Conservation (phyloP, 805 yeast species). For the Candida fluviatilis region DNA sequence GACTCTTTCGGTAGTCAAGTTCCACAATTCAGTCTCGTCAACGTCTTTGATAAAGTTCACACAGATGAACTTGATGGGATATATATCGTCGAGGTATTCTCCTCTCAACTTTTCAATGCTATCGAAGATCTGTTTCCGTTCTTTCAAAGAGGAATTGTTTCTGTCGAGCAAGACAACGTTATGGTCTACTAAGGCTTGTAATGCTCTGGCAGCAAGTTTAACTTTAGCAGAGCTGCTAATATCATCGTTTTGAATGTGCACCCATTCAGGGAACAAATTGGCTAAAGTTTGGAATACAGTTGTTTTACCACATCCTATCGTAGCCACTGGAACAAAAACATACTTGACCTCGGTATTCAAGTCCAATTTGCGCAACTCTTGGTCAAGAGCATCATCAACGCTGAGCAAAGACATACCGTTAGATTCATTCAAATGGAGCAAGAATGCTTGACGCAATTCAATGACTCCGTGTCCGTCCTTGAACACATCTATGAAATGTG, state of each 20-base stretch:
- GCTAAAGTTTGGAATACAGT: constrained; percentile 64
- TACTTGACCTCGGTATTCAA: constrained; percentile 41
- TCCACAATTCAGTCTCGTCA: constrained; percentile 36
- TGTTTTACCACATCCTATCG: constrained; percentile 94
- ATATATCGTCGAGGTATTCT: constrained; percentile 31
- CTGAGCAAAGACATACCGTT: constrained; percentile 57
- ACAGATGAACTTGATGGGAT: constrained; percentile 56
- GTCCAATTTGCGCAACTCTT: constrained; percentile 8
- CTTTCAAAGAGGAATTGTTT: constrained; percentile 72
- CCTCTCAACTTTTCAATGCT: constrained; percentile 44
- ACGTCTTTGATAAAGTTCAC: constrained; percentile 51
- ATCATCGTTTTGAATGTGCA: constrained; percentile 79
- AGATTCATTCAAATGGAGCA: constrained; percentile 38
- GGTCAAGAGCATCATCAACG: constrained; percentile 31
- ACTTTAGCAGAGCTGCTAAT: constrained; percentile 45
- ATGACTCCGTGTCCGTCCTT: constrained; percentile 67
- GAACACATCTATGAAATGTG: constrained; percentile 43
- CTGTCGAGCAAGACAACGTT: constrained; percentile 70
- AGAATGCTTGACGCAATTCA: constrained; percentile 61
- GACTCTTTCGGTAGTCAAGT: constrained; percentile 58
- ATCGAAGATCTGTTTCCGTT: constrained; percentile 62
- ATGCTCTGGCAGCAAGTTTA: constrained; percentile 44
- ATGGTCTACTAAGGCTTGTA: constrained; percentile 24
- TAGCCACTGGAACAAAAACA: constrained; percentile 77
- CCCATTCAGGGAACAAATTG: constrained; percentile 57